Evolutionary conservation across 2,329 filamentous ascomycete genomes (phyloP).

Genomic region (Fusarium torreyae): DNA sequence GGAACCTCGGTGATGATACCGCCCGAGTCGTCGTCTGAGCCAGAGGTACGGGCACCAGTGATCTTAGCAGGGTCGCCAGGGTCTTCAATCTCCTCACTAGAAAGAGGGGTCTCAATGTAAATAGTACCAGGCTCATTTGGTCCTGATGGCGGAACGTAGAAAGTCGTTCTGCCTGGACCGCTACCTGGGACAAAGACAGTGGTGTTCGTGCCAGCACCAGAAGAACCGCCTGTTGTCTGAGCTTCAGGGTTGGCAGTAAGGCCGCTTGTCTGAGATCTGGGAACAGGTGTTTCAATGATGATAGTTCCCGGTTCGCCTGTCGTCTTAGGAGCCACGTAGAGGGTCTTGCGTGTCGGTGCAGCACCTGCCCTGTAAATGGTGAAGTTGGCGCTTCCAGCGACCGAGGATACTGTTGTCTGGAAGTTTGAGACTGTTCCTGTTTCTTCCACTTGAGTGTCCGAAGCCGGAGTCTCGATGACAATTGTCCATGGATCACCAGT

Average conservation of each 20-base stretch:
- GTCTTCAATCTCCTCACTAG: background rate
- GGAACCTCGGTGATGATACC: background rate
- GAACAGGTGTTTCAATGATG: conserved; percentile 19
- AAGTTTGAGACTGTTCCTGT: conserved; percentile 11
- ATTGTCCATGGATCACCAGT: conserved; percentile 14
- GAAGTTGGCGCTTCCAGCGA: conserved; percentile 5
- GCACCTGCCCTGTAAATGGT: conserved; percentile 19
- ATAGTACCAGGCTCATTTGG: conserved; percentile 6
- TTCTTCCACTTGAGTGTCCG: conserved; percentile 2
- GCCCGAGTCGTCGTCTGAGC: background rate
- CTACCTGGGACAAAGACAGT: conserved; percentile 8
- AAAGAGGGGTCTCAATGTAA: background rate
- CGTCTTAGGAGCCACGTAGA: conserved; percentile 2
- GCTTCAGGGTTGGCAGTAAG: background rate
- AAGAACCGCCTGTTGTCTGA: background rate
- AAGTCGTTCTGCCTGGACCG: background rate
- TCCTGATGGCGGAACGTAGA: background rate
- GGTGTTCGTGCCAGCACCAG: background rate
- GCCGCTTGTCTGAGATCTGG: background rate
- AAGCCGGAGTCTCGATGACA: conserved; percentile 16
- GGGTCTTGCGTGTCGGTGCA: background rate
- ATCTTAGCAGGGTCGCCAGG: background rate
- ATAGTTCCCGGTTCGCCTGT: conserved; percentile 12
- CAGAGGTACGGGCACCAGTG: conserved; percentile 2
- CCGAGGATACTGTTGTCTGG: background rate